Evolutionary conservation across 2,329 filamentous ascomycete genomes (phyloP).

Genomic region (Chalaropsis thielavioides): DNA sequence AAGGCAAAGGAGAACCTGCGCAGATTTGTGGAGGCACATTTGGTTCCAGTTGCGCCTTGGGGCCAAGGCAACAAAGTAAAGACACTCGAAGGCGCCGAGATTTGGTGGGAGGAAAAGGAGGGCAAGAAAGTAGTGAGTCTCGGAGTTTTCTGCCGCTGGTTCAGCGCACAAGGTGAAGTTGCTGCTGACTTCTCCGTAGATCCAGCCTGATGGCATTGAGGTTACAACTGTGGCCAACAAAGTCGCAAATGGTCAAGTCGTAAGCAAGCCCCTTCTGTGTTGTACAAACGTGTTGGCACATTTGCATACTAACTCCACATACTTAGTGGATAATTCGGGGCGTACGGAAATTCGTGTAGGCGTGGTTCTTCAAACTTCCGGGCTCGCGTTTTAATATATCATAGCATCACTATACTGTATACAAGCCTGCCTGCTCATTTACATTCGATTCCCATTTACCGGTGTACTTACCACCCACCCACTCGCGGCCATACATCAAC

Average conservation of each 20-base stretch:
- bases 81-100: constrained; percentile 49
- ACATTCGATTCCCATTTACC: background rate
- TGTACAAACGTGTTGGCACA: background rate
- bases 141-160: too few relatives aligned
- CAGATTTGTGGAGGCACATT: constrained; percentile 73
- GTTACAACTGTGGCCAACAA: constrained; percentile 59
- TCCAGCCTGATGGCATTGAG: constrained; percentile 68
- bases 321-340: constrained; percentile 8
- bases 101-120: constrained; percentile 71
- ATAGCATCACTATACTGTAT: background rate
- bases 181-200: constrained; percentile 28
- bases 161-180: background rate
- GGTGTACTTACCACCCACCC: constrained; percentile 46
- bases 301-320: background rate
- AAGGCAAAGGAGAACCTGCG: constrained; percentile 63
- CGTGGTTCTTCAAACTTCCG: background rate
- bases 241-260: constrained; percentile 76
- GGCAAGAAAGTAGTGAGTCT: constrained; percentile 49
- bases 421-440: background rate
- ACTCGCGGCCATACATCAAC: constrained; percentile 65
- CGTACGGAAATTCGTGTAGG: background rate
- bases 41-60: constrained; percentile 67
- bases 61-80: constrained; percentile 47
- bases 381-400: too few relatives aligned
- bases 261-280: constrained; percentile 24